phyloP scores from a whole-genome alignment of 75 land plant species.

The Sequoiadendron giganteum region DNA sequence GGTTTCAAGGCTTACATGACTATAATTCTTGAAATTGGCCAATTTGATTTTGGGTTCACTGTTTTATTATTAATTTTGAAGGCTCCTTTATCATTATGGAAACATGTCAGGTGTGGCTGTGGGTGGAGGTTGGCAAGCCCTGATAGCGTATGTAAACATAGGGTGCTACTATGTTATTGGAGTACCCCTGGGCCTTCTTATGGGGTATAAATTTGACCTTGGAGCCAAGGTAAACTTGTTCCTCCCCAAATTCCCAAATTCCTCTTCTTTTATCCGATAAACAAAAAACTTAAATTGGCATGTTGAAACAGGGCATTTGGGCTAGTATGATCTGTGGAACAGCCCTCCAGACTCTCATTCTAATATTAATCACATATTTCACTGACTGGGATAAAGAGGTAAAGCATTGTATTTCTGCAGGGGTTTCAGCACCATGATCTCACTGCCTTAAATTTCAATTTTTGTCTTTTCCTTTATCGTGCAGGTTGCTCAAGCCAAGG shows the following conservation, averaged over 20 bases:
- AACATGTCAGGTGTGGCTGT: not conserved
- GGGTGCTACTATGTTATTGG: constrained; percentile 5
- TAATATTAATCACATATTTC: constrained; percentile 16
- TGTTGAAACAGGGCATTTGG: constrained; percentile 40
- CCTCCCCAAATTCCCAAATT: not conserved
- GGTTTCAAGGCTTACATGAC: not conserved
- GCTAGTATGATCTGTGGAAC: constrained; percentile 42
- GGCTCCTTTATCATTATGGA: not conserved
- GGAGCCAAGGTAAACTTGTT: not conserved
- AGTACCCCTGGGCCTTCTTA: not conserved
- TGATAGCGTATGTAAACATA: constrained; percentile 3
- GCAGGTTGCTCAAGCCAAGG: not conserved
- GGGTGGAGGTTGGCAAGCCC: constrained; percentile 6
- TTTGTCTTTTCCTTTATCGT: not conserved
- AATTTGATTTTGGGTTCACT: not conserved
- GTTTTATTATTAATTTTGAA: not conserved
- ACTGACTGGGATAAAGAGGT: constrained; percentile 51
- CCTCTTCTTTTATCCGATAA: too few relatives aligned
- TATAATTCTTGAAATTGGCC: not conserved
- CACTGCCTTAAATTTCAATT: not conserved
- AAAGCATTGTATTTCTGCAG: not conserved
- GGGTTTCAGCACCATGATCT: not conserved
- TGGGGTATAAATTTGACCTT: not conserved
- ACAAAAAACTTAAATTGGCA: not conserved
- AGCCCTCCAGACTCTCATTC: constrained; percentile 31